Conservation (phyloP, 768 basidiomycete species). For the Rhizopogon rudus region DNA sequence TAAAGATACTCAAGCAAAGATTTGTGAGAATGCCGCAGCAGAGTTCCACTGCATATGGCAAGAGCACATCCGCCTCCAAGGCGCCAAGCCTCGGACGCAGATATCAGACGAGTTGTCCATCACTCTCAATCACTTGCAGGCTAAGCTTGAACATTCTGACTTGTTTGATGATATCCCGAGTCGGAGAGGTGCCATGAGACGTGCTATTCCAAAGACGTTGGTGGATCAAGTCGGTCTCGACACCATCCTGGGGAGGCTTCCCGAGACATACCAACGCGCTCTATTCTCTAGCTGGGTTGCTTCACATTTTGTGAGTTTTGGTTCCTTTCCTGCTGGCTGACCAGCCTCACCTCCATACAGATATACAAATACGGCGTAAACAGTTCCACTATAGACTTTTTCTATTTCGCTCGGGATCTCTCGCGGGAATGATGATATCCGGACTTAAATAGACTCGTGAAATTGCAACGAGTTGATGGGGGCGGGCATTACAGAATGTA, state of each 20-base stretch:
- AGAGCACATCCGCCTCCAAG: constrained; percentile 78
- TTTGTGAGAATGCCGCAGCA: constrained; percentile 83
- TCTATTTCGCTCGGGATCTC: constrained; percentile 85
- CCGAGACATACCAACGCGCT: constrained; percentile 77
- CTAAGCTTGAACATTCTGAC: constrained; percentile 85
- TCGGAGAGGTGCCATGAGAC: constrained; percentile 69
- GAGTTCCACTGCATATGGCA: constrained; percentile 93
- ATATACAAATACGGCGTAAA: constrained; percentile 91
- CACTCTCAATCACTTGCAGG: constrained; percentile 85
- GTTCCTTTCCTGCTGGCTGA: not conserved
- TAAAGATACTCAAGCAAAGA: constrained; percentile 85
- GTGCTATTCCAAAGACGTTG: constrained; percentile 86
- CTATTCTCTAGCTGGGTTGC: constrained; percentile 89
- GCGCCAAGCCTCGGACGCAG: constrained; percentile 76
- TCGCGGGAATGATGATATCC: constrained; percentile 20
- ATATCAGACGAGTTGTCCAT: constrained; percentile 94
- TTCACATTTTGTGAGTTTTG: constrained; percentile 68
- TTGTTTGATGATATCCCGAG: constrained; percentile 81
- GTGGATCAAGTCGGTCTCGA: constrained; percentile 83
- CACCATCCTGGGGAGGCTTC: constrained; percentile 69
- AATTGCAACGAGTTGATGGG: not conserved
- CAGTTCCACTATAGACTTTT: constrained; percentile 90
- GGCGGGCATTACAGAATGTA: not conserved
- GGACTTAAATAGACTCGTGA: constrained; percentile 14
- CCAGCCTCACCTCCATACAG: constrained; percentile 31